Evolutionary conservation across 345 rosid species (phyloP).

Genomic region (Corymbia maculata): DNA sequence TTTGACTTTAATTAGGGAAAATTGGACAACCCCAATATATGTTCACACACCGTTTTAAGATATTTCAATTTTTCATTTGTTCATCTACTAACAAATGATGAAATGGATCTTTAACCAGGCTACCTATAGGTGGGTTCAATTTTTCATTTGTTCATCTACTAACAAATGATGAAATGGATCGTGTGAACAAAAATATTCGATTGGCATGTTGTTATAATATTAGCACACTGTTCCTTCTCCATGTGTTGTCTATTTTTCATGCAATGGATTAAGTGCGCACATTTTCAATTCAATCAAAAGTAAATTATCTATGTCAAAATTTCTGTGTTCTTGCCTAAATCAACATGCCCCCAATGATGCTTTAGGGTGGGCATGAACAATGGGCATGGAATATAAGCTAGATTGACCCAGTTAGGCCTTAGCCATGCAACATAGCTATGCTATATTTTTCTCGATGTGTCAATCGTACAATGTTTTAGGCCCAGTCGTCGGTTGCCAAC

Average conservation of each 20-base stretch:
- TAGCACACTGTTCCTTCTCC: background rate
- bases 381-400: background rate
- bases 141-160: background rate
- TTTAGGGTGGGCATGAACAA: background rate
- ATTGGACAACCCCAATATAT: background rate
- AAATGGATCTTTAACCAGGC: too few relatives aligned
- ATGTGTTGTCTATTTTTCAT: background rate
- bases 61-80: background rate
- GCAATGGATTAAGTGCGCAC: background rate
- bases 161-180: background rate
- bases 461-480: background rate
- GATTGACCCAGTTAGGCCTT: background rate
- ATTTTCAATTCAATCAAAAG: background rate
- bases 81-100: background rate
- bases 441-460: background rate
- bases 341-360: background rate
- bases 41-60: background rate
- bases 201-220: background rate
- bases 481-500: background rate
- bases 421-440: background rate
- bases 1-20: background rate
- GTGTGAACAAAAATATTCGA: background rate
- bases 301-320: background rate
- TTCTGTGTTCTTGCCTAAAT: background rate
- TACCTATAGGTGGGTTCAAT: too few relatives aligned